These are phyloP conservation scores for Silene latifolia DNA, from an alignment of 148 eudicot genomes.

Conservation along the genomic window DNA sequence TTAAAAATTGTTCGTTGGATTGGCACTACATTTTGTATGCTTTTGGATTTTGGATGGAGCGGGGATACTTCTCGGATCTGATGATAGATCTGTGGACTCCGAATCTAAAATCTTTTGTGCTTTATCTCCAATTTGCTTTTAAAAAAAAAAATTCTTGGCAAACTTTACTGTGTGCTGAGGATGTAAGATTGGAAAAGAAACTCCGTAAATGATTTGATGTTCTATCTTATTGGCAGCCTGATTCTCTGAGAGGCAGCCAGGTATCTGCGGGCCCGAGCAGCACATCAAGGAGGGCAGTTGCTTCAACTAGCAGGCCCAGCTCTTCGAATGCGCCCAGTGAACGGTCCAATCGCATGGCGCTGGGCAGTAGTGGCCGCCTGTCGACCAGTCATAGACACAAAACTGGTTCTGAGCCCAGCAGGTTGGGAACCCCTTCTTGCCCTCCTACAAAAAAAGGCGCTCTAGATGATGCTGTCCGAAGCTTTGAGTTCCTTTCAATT, in stretches of 20 bases:
- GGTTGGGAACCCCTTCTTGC: slow-evolving; percentile 35
- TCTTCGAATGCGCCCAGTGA: slow-evolving; percentile 38
- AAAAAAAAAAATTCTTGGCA: no score
- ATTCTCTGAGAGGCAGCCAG: slow-evolving; percentile 28
- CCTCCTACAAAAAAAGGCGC: slow-evolving; percentile 27
- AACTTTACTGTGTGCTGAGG: no score
- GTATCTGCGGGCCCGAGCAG: slow-evolving; percentile 31
- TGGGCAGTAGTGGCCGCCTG: slow-evolving; percentile 26
- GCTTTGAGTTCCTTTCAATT: slow-evolving; percentile 33
- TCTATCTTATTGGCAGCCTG: slow-evolving; percentile 19
- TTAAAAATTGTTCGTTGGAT: not conserved
- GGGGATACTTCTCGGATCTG: no score
- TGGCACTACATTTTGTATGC: not conserved
- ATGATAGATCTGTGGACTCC: no score
- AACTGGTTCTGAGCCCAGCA: slow-evolving; percentile 41
- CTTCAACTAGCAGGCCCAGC: slow-evolving; percentile 38
- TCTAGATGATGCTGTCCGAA: slow-evolving; percentile 36
- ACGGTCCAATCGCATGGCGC: slow-evolving; percentile 28
- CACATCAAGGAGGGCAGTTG: slow-evolving; percentile 41
- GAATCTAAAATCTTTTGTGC: no score
- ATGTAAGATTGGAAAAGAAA: no score
- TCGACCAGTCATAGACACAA: slow-evolving; percentile 35
- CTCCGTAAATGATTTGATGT: not conserved
- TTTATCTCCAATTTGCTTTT: no score
- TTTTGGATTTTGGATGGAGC: no score